Conservation (phyloP, 2,329 filamentous ascomycete species). For the Exophiala sp. region DNA sequence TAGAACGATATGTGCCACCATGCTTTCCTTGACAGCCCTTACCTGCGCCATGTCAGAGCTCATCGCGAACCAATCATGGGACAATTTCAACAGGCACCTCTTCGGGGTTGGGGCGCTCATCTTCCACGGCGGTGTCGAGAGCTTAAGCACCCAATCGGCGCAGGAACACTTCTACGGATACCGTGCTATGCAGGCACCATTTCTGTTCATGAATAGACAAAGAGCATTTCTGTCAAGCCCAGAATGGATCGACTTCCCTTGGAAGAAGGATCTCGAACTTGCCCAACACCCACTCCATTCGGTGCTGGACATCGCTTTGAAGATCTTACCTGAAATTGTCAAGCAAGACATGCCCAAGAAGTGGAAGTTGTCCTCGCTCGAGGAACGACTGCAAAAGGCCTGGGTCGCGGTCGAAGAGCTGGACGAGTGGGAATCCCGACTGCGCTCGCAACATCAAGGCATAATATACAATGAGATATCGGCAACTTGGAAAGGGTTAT, state of each 20-base stretch:
- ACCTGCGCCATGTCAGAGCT: slow-evolving; percentile 23
- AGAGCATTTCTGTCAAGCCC: slow-evolving; percentile 13
- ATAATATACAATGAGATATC: slow-evolving; percentile 9
- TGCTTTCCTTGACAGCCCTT: slow-evolving; percentile 17
- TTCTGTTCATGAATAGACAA: slow-evolving; percentile 20
- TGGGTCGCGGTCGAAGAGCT: slow-evolving; percentile 8
- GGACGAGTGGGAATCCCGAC: slow-evolving; percentile 10
- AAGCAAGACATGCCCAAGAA: slow-evolving; percentile 15
- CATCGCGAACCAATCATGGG: slow-evolving; percentile 19
- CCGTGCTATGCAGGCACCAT: slow-evolving; percentile 18
- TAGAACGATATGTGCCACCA: slow-evolving; percentile 8
- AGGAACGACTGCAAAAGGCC: slow-evolving; percentile 10
- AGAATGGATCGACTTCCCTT: slow-evolving; percentile 17
- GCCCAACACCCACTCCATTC: slow-evolving; percentile 17
- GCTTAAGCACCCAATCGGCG: background rate
- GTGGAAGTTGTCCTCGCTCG: slow-evolving; percentile 5
- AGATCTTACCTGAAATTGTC: slow-evolving; percentile 17
- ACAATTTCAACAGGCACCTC: slow-evolving; percentile 22
- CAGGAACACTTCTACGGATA: slow-evolving; percentile 21
- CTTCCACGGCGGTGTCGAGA: slow-evolving; percentile 9
- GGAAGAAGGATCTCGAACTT: slow-evolving; percentile 10
- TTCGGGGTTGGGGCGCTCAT: slow-evolving; percentile 19
- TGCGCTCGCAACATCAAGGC: slow-evolving; percentile 10
- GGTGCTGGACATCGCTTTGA: slow-evolving; percentile 19
- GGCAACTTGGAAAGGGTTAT: slow-evolving; percentile 14